Base-by-base conservation (phyloP, 106 monocot genomes). In the Agapanthus africanus region DNA sequence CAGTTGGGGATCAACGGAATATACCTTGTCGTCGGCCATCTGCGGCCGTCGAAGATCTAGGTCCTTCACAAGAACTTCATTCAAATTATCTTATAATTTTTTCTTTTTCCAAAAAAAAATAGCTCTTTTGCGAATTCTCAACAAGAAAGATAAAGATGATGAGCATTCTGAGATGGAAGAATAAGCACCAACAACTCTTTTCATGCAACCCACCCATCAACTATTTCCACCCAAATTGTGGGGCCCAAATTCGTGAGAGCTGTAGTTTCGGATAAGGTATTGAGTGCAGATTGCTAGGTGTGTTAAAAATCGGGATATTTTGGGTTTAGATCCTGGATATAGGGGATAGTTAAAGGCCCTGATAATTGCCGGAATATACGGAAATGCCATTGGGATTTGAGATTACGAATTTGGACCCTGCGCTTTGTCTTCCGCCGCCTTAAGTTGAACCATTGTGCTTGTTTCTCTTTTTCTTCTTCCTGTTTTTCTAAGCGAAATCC, bases 11-110 rank as follows among this genome's bases (percentile, higher is more conserved):
- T 31, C 56, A 13, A 57, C 56, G 56, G 56, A 57, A 57, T 30
- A 57, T 30, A 57, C 56, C 56, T 57, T 57, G 27, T 57, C 56
- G 2, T 57, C 56, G 30, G 56, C 56, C 56, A 57, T 57, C 56
- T 3, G 1, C 9, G 56, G 56, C 56, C 30, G 56, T 3, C 56
- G 31, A 7, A 30, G 31, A 57, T 57, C 56, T 14, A 57, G 15
- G 31, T 30, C 16, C 13, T 13, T 57, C 56, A 31, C 56, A 30
- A 31, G 56, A 57, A 57, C 31, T 30, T 57, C 56, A 57, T 57
- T 57, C 52, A 6, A 6, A 19, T 57, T 19, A 1, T 19, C 2
- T 30, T 11, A 4, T 1, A 0, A 30, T 11, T 30, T n/a, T n/a
- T n/a, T n/a, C n/a, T n/a, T n/a, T n/a, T n/a, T n/a, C n/a, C n/a